Conservation (phyloP, 208 protist species). For the Wallacemonas sp. region DNA sequence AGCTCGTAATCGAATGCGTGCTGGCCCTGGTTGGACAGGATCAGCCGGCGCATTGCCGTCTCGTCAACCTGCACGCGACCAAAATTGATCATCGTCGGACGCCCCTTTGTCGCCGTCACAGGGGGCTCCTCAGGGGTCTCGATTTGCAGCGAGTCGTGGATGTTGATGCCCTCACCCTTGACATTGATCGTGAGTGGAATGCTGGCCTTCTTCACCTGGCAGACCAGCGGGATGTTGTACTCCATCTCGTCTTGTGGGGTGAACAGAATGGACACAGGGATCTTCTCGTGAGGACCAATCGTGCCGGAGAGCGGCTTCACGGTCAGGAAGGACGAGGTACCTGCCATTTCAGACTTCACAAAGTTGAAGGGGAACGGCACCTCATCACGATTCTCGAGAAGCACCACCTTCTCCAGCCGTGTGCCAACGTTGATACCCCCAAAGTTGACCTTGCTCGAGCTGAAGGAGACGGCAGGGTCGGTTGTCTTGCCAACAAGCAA, state of each 20-base stretch:
- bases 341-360: slow-evolving; percentile 60
- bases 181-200: slow-evolving; percentile 94
- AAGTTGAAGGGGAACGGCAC: slow-evolving; percentile 93
- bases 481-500: slow-evolving; percentile 92
- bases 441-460: slow-evolving; percentile 91
- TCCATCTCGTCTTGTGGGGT: slow-evolving; percentile 86
- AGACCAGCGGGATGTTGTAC: slow-evolving; percentile 94
- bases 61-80: slow-evolving; percentile 94
- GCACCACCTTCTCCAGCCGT: slow-evolving; percentile 66
- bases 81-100: slow-evolving; percentile 77
- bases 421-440: slow-evolving; percentile 86
- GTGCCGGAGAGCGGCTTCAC: slow-evolving; percentile 84
- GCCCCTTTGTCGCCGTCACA: slow-evolving; percentile 31
- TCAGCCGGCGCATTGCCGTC: slow-evolving; percentile 61
- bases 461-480: slow-evolving; percentile 94
- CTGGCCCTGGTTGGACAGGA: slow-evolving; percentile 90
- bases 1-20: slow-evolving; percentile 89
- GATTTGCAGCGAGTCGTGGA: slow-evolving; percentile 88
- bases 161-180: slow-evolving; percentile 94
- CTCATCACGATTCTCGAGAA: slow-evolving; percentile 94
- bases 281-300: slow-evolving; percentile 64
- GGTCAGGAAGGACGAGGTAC: slow-evolving; percentile 48
- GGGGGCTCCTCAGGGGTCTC: slow-evolving; percentile 47
- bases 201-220: slow-evolving; percentile 91
- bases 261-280: slow-evolving; percentile 87